A percentile compares a stretch with the other conserved stretches of the same genome.
phyloP scores from a whole-genome alignment of 2,329 filamentous ascomycete genomes.

The Cladobotryum protrusum region DNA sequence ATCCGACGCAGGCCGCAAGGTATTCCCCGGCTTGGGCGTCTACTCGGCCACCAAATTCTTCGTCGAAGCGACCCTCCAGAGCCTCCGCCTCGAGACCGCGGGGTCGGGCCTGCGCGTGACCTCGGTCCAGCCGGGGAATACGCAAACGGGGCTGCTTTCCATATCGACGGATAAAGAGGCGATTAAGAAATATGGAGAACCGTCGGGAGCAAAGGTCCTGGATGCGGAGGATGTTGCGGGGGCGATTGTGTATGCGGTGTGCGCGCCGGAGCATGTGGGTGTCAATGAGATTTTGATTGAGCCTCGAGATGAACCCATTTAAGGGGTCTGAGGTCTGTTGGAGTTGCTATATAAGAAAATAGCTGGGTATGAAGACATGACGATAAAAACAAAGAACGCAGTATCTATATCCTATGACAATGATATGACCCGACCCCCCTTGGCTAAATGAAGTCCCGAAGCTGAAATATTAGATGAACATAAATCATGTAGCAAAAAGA shows the following conservation, averaged over 20 bases:
- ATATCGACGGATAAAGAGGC: constrained; percentile 74
- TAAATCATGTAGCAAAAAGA: no score
- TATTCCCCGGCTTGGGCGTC: constrained; percentile 74
- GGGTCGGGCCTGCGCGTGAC: constrained; percentile 68
- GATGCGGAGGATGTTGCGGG: constrained; percentile 65
- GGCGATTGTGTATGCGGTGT: constrained; percentile 67
- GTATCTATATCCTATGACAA: not conserved
- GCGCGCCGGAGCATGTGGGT: constrained; percentile 67
- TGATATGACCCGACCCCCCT: not conserved
- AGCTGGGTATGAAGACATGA: not conserved
- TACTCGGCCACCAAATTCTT: constrained; percentile 84
- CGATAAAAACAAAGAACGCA: not conserved
- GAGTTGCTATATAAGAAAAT: not conserved
- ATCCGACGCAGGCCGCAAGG: constrained; percentile 74
- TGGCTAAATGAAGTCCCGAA: no score
- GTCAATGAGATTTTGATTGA: constrained; percentile 79
- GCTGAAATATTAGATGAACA: no score
- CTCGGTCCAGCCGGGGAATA: constrained; percentile 70
- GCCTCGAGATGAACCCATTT: constrained; percentile 70
- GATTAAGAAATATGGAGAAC: constrained; percentile 71
- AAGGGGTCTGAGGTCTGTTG: constrained; percentile 5
- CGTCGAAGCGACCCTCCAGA: constrained; percentile 74
- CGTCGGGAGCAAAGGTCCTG: constrained; percentile 68
- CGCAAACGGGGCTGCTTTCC: constrained; percentile 62
- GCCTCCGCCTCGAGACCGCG: constrained; percentile 67